Conservation (phyloP, 2,329 filamentous ascomycete genomes). For the Helotiales sp. region DNA sequence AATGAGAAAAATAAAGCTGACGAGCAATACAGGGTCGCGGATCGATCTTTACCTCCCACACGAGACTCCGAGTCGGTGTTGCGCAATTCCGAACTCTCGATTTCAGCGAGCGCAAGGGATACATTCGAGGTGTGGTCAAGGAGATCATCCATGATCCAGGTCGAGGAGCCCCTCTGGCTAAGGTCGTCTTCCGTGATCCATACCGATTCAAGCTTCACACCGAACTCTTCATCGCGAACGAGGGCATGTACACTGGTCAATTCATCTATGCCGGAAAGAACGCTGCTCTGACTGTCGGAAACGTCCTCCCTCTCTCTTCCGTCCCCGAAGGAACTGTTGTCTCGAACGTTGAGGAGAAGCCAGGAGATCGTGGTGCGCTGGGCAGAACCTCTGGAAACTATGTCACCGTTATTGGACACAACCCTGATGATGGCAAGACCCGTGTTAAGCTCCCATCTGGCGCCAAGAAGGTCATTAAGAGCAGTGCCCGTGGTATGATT, state of each 20-base stretch:
- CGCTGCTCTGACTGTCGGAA: constrained; percentile 93
- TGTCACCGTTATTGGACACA: constrained; percentile 96
- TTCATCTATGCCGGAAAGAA: constrained; percentile 99
- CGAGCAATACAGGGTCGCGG: constrained; percentile 51
- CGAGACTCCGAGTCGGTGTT: constrained; percentile 40
- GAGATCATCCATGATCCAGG: constrained; percentile 90
- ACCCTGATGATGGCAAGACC: constrained; percentile 99
- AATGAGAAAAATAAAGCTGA: background rate
- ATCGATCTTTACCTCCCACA: constrained; percentile 77
- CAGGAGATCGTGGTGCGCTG: constrained; percentile 92
- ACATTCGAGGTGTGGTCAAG: constrained; percentile 96
- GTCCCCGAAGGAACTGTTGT: constrained; percentile 99
- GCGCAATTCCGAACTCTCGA: constrained; percentile 83
- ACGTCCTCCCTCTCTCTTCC: constrained; percentile 90
- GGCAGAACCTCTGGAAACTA: constrained; percentile 99
- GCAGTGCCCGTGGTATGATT: constrained; percentile 93
- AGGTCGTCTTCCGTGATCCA: constrained; percentile 91
- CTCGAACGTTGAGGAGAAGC: constrained; percentile 99
- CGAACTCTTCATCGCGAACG: constrained; percentile 88
- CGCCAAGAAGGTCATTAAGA: constrained; percentile 98
- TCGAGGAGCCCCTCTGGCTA: constrained; percentile 96
- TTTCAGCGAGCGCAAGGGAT: constrained; percentile 95
- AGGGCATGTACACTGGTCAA: constrained; percentile 99
- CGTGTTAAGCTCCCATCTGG: constrained; percentile 98
- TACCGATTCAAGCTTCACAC: constrained; percentile 97